phyloP scores from a whole-genome alignment of 495 filamentous ascomycete genomes.

The Trichoderma virens region DNA sequence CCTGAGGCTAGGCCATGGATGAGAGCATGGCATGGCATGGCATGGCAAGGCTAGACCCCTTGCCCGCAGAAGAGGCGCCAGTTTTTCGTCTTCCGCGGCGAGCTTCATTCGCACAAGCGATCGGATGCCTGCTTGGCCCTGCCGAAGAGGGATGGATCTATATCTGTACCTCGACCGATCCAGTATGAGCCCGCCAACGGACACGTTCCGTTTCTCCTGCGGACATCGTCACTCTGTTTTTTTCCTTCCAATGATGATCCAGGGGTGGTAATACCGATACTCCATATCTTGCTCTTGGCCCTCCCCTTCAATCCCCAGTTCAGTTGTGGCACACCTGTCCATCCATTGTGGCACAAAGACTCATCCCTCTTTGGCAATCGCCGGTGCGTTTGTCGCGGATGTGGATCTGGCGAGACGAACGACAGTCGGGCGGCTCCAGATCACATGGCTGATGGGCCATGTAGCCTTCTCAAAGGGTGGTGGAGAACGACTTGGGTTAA shows the following conservation, averaged over 20 bases:
- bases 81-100: neutral
- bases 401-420: neutral
- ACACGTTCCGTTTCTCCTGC: neutral
- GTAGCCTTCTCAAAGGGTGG: neutral
- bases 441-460: constrained; percentile 6
- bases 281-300: neutral
- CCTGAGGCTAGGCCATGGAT: neutral
- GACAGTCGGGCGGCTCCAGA: neutral
- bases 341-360: neutral
- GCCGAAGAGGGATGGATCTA: constrained; percentile 4
- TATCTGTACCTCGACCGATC: constrained; percentile 9
- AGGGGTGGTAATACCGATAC: neutral
- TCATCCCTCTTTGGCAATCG: neutral
- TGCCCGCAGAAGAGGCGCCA: neutral
- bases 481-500: neutral
- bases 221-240: neutral
- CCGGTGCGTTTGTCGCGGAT: neutral
- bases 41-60: neutral
- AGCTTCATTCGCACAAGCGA: constrained; percentile 5
- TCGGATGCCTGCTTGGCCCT: constrained; percentile 2
- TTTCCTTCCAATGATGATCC: neutral
- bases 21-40: neutral
- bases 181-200: neutral
- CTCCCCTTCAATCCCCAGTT: no score
- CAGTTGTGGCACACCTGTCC: neutral